A percentile compares a stretch with the other conserved stretches of the same genome.
phyloP scores from a whole-genome alignment of 495 filamentous ascomycete genomes.

The Friedmanniomyces simplex region DNA sequence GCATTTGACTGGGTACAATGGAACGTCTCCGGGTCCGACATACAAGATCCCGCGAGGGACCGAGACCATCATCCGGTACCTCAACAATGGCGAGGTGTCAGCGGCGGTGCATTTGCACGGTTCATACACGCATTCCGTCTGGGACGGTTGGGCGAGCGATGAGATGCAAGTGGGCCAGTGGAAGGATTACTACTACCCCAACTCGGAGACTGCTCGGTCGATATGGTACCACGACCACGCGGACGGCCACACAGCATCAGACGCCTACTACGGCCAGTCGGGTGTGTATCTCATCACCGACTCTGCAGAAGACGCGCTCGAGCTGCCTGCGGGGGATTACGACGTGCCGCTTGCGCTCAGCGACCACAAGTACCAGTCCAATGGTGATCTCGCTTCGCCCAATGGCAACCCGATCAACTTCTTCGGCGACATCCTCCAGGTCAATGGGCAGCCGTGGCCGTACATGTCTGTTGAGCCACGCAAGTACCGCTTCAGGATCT shows the following conservation, averaged over 20 bases:
- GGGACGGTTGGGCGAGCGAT: conserved; percentile 51
- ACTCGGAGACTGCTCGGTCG: conserved; percentile 38
- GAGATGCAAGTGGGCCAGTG: conserved; percentile 34
- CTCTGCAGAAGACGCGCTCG: conserved; percentile 35
- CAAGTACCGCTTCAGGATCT: conserved; percentile 46
- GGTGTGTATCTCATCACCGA: conserved; percentile 34
- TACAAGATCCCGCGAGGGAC: conserved; percentile 36
- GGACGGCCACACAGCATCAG: conserved; percentile 20
- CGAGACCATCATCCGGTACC: conserved; percentile 42
- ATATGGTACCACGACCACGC: conserved; percentile 54
- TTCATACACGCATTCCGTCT: conserved; percentile 35
- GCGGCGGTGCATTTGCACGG: conserved; percentile 45
- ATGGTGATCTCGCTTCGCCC: conserved; percentile 38
- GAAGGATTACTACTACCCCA: conserved; percentile 52
- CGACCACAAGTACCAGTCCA: conserved; percentile 39
- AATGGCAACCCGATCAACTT: conserved; percentile 34
- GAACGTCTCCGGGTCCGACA: conserved; percentile 43
- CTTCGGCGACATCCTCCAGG: conserved; percentile 46
- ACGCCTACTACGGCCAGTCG: conserved; percentile 19
- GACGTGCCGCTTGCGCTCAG: conserved; percentile 43
- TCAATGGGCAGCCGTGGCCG: conserved; percentile 50
- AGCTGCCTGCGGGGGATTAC: conserved; percentile 38
- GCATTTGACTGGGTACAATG: conserved; percentile 43
- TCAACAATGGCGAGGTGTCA: conserved; percentile 37
- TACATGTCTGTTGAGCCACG: conserved; percentile 45